These are phyloP conservation scores for Microdochium nivale DNA, from an alignment of 2,329 filamentous ascomycete genomes.

Conservation along the genomic window DNA sequence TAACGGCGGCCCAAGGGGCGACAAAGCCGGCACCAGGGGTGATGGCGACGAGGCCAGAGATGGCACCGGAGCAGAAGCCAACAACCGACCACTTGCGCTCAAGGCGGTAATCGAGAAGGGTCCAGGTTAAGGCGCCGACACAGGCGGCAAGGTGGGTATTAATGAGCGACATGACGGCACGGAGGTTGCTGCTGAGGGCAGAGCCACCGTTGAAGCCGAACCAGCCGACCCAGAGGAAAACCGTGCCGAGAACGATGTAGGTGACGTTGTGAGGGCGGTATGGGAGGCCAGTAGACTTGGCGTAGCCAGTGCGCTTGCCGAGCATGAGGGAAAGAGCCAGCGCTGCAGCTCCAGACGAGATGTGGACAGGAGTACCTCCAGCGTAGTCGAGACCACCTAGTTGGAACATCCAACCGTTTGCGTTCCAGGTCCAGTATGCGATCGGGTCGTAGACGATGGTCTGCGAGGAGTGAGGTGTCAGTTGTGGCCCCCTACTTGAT, in stretches of 20 bases:
- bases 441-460: slow-evolving; percentile 67
- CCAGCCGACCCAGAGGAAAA: slow-evolving; percentile 87
- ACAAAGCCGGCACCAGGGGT: slow-evolving; percentile 79
- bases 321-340: slow-evolving; percentile 68
- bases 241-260: slow-evolving; percentile 63
- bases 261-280: slow-evolving; percentile 69
- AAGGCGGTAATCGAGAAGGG: slow-evolving; percentile 79
- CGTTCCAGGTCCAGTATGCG: slow-evolving; percentile 73
- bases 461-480: background rate
- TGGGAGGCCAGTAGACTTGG: slow-evolving; percentile 50
- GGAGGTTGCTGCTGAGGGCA: slow-evolving; percentile 72
- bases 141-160: slow-evolving; percentile 83
- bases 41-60: slow-evolving; percentile 80
- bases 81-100: slow-evolving; percentile 91
- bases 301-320: slow-evolving; percentile 58
- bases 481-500: background rate
- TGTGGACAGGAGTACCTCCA: slow-evolving; percentile 67
- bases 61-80: slow-evolving; percentile 84
- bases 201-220: slow-evolving; percentile 92
- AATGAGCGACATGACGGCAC: slow-evolving; percentile 81
- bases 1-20: slow-evolving; percentile 52
- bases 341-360: slow-evolving; percentile 62
- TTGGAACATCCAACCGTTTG: slow-evolving; percentile 61
- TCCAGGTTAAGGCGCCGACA: slow-evolving; percentile 75
- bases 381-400: slow-evolving; percentile 67